Evolutionary conservation across 2,329 filamentous ascomycete genomes (phyloP).

Genomic region (Penicillium verrucosum): DNA sequence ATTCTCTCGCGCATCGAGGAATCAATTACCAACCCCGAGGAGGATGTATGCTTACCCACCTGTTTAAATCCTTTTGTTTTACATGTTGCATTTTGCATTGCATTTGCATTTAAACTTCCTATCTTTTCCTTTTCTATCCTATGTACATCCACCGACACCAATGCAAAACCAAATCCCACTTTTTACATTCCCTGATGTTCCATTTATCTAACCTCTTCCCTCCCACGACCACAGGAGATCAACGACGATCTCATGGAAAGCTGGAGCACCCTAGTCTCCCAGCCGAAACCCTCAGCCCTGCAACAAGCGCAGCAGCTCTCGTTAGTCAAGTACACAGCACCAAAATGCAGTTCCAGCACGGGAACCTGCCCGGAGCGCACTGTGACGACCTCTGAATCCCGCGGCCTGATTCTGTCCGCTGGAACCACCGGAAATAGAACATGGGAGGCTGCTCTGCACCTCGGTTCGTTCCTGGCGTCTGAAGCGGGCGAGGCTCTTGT

Average conservation of each 20-base stretch:
- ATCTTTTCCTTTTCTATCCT: constrained; percentile 5
- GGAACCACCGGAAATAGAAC: constrained; percentile 65
- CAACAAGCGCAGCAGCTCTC: constrained; percentile 67
- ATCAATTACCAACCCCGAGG: constrained; percentile 74
- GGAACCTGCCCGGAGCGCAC: constrained; percentile 12
- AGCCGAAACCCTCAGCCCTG: constrained; percentile 62
- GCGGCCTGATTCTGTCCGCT: constrained; percentile 54
- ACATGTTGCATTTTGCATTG: constrained; percentile 2
- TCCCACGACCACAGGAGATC: constrained; percentile 61
- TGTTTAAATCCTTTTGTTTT: constrained; percentile 14
- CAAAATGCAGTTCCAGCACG: constrained; percentile 13
- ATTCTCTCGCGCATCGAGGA: constrained; percentile 68
- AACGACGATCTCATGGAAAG: constrained; percentile 73
- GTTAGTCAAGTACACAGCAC: constrained; percentile 67
- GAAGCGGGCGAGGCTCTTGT: constrained; percentile 47
- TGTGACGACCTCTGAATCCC: constrained; percentile 51
- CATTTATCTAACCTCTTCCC: constrained; percentile 4
- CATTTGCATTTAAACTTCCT: background rate
- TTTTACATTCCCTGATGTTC: background rate
- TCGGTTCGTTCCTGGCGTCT: constrained; percentile 57
- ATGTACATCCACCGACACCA: constrained; percentile 12
- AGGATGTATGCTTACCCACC: constrained; percentile 63
- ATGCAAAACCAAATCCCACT: background rate
- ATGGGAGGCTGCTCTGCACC: constrained; percentile 66
- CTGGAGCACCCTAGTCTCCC: constrained; percentile 63